Evolutionary conservation across 495 filamentous ascomycete species (phyloP).

Genomic region (Penicillium pulvis): DNA sequence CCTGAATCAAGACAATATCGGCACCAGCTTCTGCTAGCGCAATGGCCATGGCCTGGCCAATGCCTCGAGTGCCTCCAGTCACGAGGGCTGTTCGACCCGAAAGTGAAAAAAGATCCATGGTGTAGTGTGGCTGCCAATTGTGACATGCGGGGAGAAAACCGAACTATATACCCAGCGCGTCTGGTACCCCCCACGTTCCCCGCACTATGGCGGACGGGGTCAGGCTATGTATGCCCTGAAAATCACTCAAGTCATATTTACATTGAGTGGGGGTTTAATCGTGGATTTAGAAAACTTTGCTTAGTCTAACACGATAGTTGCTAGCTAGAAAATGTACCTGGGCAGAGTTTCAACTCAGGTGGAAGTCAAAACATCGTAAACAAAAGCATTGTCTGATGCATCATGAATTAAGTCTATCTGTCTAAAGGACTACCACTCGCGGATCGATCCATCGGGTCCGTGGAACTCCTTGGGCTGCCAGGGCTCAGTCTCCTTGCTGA

Average conservation of each 20-base stretch:
- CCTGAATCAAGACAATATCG: constrained; percentile 70
- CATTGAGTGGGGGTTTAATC: neutral
- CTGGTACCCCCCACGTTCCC: constrained; percentile 16
- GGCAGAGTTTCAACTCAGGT: neutral
- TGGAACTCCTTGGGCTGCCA: constrained; percentile 67
- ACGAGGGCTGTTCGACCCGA: constrained; percentile 67
- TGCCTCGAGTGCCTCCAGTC: constrained; percentile 82
- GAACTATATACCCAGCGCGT: constrained; percentile 5
- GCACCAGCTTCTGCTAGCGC: constrained; percentile 84
- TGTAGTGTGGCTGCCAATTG: neutral
- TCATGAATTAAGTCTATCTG: neutral
- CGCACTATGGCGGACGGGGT: neutral
- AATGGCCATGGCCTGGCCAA: constrained; percentile 75
- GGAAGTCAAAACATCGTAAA: no score
- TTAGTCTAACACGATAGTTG: no score
- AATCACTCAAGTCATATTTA: neutral
- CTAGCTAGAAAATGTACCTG: neutral
- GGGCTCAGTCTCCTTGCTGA: constrained; percentile 54
- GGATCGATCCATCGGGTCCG: constrained; percentile 69
- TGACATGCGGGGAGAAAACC: constrained; percentile 3
- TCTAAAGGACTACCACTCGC: constrained; percentile 63
- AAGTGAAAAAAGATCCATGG: constrained; percentile 28
- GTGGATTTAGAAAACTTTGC: neutral
- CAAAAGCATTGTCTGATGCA: no score
- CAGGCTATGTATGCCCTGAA: neutral